These are phyloP conservation scores for Paecilomyces sp. DNA, from an alignment of 2,329 filamentous ascomycete genomes.

Conservation along the genomic window DNA sequence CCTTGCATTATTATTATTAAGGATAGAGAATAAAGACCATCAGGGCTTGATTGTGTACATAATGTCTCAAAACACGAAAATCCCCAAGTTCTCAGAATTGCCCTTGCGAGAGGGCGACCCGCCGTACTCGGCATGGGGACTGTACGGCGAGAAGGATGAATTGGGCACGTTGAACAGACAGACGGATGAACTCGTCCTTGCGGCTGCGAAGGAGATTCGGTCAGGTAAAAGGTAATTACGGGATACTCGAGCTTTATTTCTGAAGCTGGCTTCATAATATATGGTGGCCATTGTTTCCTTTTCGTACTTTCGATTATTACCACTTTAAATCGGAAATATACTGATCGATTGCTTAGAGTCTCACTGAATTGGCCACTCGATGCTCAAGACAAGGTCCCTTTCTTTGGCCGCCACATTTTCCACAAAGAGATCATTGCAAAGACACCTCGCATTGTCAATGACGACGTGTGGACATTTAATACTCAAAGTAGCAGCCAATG, in stretches of 20 bases:
- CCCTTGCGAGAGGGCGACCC: constrained; percentile 10
- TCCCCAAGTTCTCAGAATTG: constrained; percentile 9
- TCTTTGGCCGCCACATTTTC: constrained; percentile 52
- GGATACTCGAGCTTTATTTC: no score
- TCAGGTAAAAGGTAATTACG: constrained; percentile 40
- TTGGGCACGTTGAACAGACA: constrained; percentile 57
- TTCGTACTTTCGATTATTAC: neutral
- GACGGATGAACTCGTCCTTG: constrained; percentile 47
- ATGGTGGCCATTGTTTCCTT: neutral
- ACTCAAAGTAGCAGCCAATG: constrained; percentile 52
- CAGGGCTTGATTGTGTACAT: neutral
- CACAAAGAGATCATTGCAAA: constrained; percentile 48
- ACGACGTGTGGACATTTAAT: constrained; percentile 55
- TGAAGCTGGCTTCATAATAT: no score
- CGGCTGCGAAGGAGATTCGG: constrained; percentile 47
- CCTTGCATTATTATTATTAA: no score
- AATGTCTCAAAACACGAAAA: neutral
- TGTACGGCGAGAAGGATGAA: constrained; percentile 52
- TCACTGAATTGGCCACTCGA: constrained; percentile 56
- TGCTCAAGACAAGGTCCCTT: constrained; percentile 45
- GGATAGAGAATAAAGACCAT: neutral
- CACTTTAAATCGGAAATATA: neutral
- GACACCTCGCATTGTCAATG: constrained; percentile 48
- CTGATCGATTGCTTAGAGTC: constrained; percentile 30
- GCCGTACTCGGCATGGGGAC: constrained; percentile 33